Conservation (phyloP, 1,139 yeast species). For the Hyphopichia fennica region DNA sequence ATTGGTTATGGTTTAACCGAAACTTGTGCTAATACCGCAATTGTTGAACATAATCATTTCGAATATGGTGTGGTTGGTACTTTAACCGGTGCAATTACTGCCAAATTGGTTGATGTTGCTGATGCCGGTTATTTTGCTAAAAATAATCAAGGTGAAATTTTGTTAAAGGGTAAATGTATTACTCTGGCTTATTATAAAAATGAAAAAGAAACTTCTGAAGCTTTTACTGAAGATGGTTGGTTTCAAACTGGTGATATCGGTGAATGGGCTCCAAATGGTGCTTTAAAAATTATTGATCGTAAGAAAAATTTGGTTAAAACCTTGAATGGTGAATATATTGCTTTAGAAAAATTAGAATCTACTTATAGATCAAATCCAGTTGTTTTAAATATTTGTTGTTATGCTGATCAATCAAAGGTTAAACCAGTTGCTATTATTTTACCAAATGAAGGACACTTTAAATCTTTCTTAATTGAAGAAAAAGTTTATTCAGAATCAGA, state of each 20-base stretch:
- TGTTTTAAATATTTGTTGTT: constrained; percentile 83
- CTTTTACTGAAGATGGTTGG: constrained; percentile 88
- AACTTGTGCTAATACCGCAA: constrained; percentile 85
- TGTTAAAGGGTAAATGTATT: constrained; percentile 73
- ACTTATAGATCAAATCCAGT: constrained; percentile 78
- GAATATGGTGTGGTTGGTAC: constrained; percentile 81
- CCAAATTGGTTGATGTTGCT: constrained; percentile 85
- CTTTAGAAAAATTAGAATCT: constrained; percentile 88
- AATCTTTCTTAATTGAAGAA: constrained; percentile 54
- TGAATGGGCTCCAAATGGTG: constrained; percentile 84
- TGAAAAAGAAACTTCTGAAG: constrained; percentile 73
- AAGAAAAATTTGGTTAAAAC: constrained; percentile 96
- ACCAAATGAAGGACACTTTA: constrained; percentile 71
- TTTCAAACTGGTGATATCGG: constrained; percentile 97
- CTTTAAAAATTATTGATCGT: constrained; percentile 84
- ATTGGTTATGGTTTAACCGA: constrained; percentile 97
- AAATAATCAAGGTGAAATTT: constrained; percentile 91
- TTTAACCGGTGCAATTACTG: constrained; percentile 78
- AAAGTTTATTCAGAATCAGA: constrained; percentile 47
- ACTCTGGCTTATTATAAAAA: constrained; percentile 80
- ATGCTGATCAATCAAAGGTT: constrained; percentile 82
- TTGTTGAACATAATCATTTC: constrained; percentile 63
- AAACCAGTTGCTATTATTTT: constrained; percentile 92
- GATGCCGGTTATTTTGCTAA: constrained; percentile 93
- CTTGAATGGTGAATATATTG: constrained; percentile 95